A percentile compares a stretch with the other conserved stretches of the same genome.
These are phyloP conservation scores for Diaporthe capsici DNA, from an alignment of 2,329 filamentous ascomycete species.

Conservation along the genomic window DNA sequence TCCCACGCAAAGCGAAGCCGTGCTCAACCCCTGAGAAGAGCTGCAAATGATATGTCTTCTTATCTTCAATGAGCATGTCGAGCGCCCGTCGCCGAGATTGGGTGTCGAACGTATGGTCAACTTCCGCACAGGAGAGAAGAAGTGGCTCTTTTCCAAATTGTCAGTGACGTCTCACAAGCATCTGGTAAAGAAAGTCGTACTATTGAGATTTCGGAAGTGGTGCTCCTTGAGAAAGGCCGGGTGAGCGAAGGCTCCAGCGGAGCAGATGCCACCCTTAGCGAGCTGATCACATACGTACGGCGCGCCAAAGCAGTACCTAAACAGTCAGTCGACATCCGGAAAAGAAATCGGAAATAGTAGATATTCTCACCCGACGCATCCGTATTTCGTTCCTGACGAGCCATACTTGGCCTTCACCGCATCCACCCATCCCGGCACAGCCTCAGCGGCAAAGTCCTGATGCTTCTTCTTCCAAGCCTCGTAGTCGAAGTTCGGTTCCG, in stretches of 20 bases:
- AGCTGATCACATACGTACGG: constrained; percentile 61
- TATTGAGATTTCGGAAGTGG: constrained; percentile 57
- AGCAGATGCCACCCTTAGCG: constrained; percentile 49
- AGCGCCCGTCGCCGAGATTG: constrained; percentile 55
- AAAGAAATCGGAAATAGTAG: fast-evolving
- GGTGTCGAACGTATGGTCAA: constrained; percentile 59
- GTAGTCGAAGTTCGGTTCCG: constrained; percentile 59
- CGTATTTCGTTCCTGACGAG: constrained; percentile 52
- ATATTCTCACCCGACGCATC: constrained; percentile 52
- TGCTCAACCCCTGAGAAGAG: constrained; percentile 74
- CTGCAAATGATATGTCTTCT: constrained; percentile 71
- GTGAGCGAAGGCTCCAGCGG: constrained; percentile 64
- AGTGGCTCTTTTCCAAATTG: constrained; percentile 52
- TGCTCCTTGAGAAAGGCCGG: constrained; percentile 63
- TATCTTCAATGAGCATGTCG: constrained; percentile 56
- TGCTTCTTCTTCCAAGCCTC: constrained; percentile 64
- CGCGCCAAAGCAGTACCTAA: constrained; percentile 54
- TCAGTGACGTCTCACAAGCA: background rate
- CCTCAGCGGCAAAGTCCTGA: constrained; percentile 55
- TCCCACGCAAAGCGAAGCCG: constrained; percentile 73
- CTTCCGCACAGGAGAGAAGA: constrained; percentile 60
- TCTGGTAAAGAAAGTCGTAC: constrained; percentile 42
- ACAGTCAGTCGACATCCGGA: background rate
- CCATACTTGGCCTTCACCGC: constrained; percentile 55
- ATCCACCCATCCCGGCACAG: constrained; percentile 59